A percentile compares a stretch with the other conserved stretches of the same genome.
phyloP scores from a whole-genome alignment of 2,329 filamentous ascomycete genomes.

The Paramyrothecium sp. region DNA sequence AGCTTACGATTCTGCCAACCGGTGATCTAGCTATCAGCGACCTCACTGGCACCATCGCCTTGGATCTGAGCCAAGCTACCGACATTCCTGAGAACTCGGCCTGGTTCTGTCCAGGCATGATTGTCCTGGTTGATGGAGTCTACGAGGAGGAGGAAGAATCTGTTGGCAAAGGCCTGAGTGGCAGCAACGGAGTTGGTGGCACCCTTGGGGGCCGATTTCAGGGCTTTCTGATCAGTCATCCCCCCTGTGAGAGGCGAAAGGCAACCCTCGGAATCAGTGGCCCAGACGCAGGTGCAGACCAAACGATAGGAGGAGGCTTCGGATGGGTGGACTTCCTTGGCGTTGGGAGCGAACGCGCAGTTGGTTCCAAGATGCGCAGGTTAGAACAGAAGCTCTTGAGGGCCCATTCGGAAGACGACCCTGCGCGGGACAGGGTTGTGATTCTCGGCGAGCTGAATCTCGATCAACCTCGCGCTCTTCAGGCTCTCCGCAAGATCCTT shows the following conservation, averaged over 20 bases:
- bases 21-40: slow-evolving; percentile 83
- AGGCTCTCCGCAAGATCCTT: slow-evolving; percentile 78
- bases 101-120: slow-evolving; percentile 95
- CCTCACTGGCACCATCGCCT: slow-evolving; percentile 79
- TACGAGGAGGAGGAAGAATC: slow-evolving; percentile 90
- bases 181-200: slow-evolving; percentile 80
- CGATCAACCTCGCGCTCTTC: slow-evolving; percentile 77
- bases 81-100: slow-evolving; percentile 81
- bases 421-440: slow-evolving; percentile 57
- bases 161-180: slow-evolving; percentile 67
- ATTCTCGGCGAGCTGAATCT: slow-evolving; percentile 84
- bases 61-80: slow-evolving; percentile 79
- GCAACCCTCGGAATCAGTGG: slow-evolving; percentile 72
- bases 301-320: slow-evolving; percentile 75
- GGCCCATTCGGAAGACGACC: slow-evolving; percentile 29
- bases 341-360: slow-evolving; percentile 82
- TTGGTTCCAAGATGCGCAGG: slow-evolving; percentile 78
- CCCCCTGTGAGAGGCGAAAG: slow-evolving; percentile 82
- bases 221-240: slow-evolving; percentile 86
- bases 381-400: slow-evolving; percentile 69
- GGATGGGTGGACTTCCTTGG: slow-evolving; percentile 98
- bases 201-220: slow-evolving; percentile 91
- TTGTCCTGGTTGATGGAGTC: slow-evolving; percentile 90
- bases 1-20: slow-evolving; percentile 77
- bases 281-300: slow-evolving; percentile 54